Evolutionary conservation across 2,329 filamentous ascomycete species (phyloP).

Genomic region (Exophiala dermatitidis): DNA sequence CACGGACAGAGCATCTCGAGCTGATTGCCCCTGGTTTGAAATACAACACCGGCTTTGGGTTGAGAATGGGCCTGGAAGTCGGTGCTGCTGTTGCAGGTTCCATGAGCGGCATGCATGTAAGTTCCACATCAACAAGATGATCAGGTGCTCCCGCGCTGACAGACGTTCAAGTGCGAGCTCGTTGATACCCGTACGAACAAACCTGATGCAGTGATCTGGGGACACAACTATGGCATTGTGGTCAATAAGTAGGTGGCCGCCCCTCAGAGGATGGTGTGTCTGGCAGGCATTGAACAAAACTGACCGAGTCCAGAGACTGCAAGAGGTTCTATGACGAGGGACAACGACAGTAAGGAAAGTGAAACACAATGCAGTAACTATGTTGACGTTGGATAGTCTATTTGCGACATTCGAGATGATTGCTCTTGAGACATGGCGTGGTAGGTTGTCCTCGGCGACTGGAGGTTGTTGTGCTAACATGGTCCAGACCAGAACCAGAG

Average conservation of each 20-base stretch:
- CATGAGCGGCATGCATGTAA: conserved; percentile 37
- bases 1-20: conserved; percentile 35
- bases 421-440: conserved; percentile 36
- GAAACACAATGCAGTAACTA: neutral
- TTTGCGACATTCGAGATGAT: conserved; percentile 42
- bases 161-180: conserved; percentile 31
- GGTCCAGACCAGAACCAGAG: conserved; percentile 34
- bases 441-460: neutral
- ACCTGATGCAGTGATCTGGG: conserved; percentile 37
- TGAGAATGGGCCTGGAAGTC: conserved; percentile 39
- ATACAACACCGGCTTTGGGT: conserved; percentile 36
- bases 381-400: conserved; percentile 23
- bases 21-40: conserved; percentile 38
- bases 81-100: conserved; percentile 37
- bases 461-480: neutral
- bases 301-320: conserved; percentile 27
- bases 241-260: conserved; percentile 30
- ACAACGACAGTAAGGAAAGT: conserved; percentile 28
- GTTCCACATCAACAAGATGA: neutral
- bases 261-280: neutral
- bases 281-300: neutral
- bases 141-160: too few relatives aligned
- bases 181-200: conserved; percentile 39
- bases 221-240: conserved; percentile 41
- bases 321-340: conserved; percentile 37